These are phyloP conservation scores for Hymenoscyphus salicellus DNA, from an alignment of 2,329 filamentous ascomycete species.

Conservation along the genomic window DNA sequence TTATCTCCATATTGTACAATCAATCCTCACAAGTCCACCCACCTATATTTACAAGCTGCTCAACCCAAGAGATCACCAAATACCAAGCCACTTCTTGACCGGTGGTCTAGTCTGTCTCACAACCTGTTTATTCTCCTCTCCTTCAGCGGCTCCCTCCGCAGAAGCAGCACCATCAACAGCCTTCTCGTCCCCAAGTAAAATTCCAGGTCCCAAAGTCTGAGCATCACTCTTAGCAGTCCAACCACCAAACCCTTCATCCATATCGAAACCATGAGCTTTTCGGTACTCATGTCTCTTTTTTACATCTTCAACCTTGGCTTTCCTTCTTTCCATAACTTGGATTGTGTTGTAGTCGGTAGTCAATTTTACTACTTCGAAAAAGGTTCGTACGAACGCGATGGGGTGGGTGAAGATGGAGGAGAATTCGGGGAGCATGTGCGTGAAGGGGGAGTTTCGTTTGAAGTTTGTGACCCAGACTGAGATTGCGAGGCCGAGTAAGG, in stretches of 20 bases:
- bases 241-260: slow-evolving; percentile 53
- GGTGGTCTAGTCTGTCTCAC: slow-evolving; percentile 47
- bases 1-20: background rate
- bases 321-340: slow-evolving; percentile 68
- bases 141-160: slow-evolving; percentile 32
- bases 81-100: slow-evolving; percentile 79
- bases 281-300: slow-evolving; percentile 83
- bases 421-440: slow-evolving; percentile 70
- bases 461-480: slow-evolving; percentile 79
- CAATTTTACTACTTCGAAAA: slow-evolving; percentile 70
- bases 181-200: slow-evolving; percentile 28
- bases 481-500: slow-evolving; percentile 54
- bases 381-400: slow-evolving; percentile 60
- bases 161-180: slow-evolving; percentile 22
- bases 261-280: slow-evolving; percentile 77
- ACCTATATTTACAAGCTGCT: background rate
- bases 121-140: slow-evolving; percentile 40
- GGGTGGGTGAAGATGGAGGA: slow-evolving; percentile 69
- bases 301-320: slow-evolving; percentile 76
- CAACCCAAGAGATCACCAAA: slow-evolving; percentile 56
- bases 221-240: slow-evolving; percentile 43
- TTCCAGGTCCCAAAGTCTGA: slow-evolving; percentile 35
- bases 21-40: background rate
- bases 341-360: slow-evolving; percentile 70
- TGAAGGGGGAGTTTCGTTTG: slow-evolving; percentile 72